Percentiles rank a stretch among this genome's conserved stretches.
These are phyloP conservation scores for Solanum hybrid DNA, from an alignment of 305 asterid species.

Conservation along the genomic window DNA sequence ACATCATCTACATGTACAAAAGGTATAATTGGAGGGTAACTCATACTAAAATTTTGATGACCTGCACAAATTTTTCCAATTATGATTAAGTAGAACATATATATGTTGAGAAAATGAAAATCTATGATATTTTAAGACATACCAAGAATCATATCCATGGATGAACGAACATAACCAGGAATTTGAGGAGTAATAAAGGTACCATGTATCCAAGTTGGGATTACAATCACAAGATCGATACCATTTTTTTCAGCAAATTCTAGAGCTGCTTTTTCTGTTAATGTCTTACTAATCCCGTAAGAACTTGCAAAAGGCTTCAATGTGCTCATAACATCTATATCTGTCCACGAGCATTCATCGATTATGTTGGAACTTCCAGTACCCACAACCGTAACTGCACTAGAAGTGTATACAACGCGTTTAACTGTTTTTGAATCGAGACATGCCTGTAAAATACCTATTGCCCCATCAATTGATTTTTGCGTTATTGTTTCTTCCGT, in stretches of 20 bases:
- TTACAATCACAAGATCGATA: conserved; percentile 30
- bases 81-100: neutral
- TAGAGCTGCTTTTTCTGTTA: conserved; percentile 34
- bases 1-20: conserved; percentile 41
- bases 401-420: conserved; percentile 45
- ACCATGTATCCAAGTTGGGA: conserved; percentile 38
- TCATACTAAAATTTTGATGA: neutral
- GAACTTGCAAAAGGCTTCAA: conserved; percentile 14
- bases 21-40: neutral
- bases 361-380: neutral
- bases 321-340: conserved; percentile 32
- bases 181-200: conserved; percentile 38
- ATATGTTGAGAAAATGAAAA: neutral
- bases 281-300: conserved; percentile 22
- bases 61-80: neutral
- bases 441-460: conserved; percentile 33
- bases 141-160: conserved; percentile 43
- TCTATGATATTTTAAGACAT: neutral
- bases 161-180: conserved; percentile 29
- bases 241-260: conserved; percentile 41
- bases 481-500: conserved; percentile 29
- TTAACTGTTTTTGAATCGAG: conserved; percentile 39
- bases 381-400: conserved; percentile 15
- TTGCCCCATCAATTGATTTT: conserved; percentile 18
- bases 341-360: conserved; percentile 53